phyloP scores from a whole-genome alignment of 2,329 filamentous ascomycete species.

The Claviceps cyperi region DNA sequence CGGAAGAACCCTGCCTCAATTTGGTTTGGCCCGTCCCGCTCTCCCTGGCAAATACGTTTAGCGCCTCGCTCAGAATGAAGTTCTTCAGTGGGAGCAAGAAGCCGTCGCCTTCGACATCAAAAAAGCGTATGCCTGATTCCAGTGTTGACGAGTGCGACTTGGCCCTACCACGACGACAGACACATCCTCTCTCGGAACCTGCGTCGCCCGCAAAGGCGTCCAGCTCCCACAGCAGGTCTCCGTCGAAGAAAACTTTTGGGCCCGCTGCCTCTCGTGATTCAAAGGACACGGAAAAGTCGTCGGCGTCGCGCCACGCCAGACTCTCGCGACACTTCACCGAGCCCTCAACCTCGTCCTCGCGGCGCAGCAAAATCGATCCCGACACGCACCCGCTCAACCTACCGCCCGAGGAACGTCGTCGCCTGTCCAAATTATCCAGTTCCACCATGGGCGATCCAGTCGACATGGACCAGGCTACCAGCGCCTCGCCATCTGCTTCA shows the following conservation, averaged over 20 bases:
- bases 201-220: slow-evolving; percentile 24
- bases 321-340: slow-evolving; percentile 36
- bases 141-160: slow-evolving; percentile 23
- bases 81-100: slow-evolving; percentile 34
- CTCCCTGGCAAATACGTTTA: slow-evolving; percentile 1
- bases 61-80: slow-evolving; percentile 26
- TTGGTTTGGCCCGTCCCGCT: slow-evolving; percentile 9
- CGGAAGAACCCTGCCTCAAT: slow-evolving; percentile 18
- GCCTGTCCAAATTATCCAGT: slow-evolving; percentile 53
- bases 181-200: slow-evolving; percentile 20
- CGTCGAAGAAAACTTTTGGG: slow-evolving; percentile 16
- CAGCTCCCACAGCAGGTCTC: slow-evolving; percentile 16
- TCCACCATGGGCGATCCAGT: slow-evolving; percentile 49
- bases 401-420: slow-evolving; percentile 74
- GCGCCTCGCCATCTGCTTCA: slow-evolving; percentile 38
- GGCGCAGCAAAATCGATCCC: slow-evolving; percentile 43
- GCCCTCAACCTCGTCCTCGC: slow-evolving; percentile 28
- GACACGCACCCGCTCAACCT: slow-evolving; percentile 82
- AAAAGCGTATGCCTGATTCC: slow-evolving; percentile 25
- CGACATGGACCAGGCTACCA: slow-evolving; percentile 54
- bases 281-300: slow-evolving; percentile 8
- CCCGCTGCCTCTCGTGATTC: slow-evolving; percentile 17
- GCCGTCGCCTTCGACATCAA: slow-evolving; percentile 16
- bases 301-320: slow-evolving; percentile 22
- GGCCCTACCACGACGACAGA: slow-evolving; percentile 19